Base-by-base conservation (phyloP, 306 rosid species). In the Mimosa bimucronata region DNA sequence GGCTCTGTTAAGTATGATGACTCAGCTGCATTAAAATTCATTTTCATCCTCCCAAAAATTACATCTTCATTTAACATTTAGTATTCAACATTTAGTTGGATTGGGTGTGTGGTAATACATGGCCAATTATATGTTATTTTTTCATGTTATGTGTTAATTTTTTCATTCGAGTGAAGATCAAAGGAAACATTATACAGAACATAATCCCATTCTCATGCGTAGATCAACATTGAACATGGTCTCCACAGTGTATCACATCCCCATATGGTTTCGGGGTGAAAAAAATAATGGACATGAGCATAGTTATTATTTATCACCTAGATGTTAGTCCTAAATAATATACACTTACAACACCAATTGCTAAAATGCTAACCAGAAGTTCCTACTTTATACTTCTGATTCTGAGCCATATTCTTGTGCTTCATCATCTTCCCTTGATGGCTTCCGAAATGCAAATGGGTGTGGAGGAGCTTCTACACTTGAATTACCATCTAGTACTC, bases 381-480 rank as follows among this genome's bases (percentile, higher is more conserved):
- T 31, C 71, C 81, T 66, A 50, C 77, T 31, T 71, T 71, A 76
- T 75, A 37, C 73, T 41, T 60, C 46, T 65, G 58, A 53, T 60
- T 86, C 89, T 45, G 88, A 85, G 58, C 77, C 80, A 53, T 66
- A 73, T 29, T 79, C 86, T 62, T 66, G 78, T 75, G 74, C 19
- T 34, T 67, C 72, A 65, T 86, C 86, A 71, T 80, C 89, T 74
- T 74, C 84, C 46, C 44, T 75, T 2, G n/a, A 30, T 7, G 44
- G 66, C 81, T 42, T 70, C 34, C 25, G 79, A 57, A 58, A 19
- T n/a, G 85, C 73, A 75, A 88, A 90, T 28, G 97, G 92, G 60
- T 88, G 89, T 2, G 94, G 97, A 1, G 98, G 93, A 4, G 90
- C 90, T 78, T 93, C 98, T 50, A 90, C 97, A 15, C 61, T 87